phyloP scores from a whole-genome alignment of 306 rosid genomes.

The Luffa aegyptiaca region DNA sequence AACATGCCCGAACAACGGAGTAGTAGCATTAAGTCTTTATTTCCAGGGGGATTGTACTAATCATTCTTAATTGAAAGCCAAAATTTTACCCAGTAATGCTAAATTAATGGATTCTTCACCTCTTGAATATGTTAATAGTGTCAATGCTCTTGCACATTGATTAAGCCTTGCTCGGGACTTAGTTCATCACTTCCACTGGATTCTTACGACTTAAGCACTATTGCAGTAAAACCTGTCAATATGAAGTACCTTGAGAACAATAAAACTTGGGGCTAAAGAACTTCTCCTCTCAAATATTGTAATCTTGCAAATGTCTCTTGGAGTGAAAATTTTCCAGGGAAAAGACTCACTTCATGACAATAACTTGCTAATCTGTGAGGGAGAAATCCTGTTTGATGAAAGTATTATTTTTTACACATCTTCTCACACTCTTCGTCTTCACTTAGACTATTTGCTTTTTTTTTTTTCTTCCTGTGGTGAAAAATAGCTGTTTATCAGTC shows the following conservation, averaged over 20 bases:
- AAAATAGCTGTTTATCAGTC: not conserved
- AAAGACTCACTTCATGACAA: not conserved
- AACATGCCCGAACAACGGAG: not conserved
- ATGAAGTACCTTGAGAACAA: not conserved
- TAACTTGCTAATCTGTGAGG: not conserved
- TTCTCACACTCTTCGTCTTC: not conserved
- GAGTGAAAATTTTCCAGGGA: not conserved
- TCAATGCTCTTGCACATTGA: not conserved
- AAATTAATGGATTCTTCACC: not conserved
- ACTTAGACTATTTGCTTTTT: not conserved
- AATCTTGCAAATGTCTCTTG: not conserved
- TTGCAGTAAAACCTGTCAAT: not conserved
- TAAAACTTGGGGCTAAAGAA: not conserved
- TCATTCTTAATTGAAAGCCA: not conserved
- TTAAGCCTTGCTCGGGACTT: not conserved
- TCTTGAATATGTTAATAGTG: not conserved
- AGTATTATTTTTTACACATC: not conserved
- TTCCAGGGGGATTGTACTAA: not conserved
- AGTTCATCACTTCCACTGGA: not conserved
- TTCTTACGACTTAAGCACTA: not conserved
- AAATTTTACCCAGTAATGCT: not conserved
- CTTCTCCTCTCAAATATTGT: not conserved
- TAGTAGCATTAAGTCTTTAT: not conserved
- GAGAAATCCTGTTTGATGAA: not conserved
- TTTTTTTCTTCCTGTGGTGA: not conserved